Evolutionary conservation across 139 green algal genomes (phyloP).

Genomic region (Picochlorum sp.): DNA sequence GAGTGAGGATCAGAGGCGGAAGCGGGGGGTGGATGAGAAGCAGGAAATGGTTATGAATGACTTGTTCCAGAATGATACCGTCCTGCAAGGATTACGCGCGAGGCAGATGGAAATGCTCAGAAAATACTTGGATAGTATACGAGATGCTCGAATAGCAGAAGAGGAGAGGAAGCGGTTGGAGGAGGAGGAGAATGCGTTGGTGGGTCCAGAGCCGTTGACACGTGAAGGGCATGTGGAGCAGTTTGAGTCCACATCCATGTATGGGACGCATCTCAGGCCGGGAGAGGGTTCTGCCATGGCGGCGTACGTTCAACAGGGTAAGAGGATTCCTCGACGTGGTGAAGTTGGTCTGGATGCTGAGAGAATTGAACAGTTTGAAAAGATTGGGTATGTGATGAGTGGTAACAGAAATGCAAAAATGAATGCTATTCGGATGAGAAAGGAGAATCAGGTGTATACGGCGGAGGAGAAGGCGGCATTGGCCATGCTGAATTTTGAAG

Average conservation of each 20-base stretch:
- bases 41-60: background rate
- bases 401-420: conserved; percentile 88
- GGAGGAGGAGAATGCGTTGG: conserved; percentile 39
- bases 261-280: conserved; percentile 53
- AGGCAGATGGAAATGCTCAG: conserved; percentile 54
- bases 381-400: conserved; percentile 86
- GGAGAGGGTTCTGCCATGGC: conserved; percentile 78
- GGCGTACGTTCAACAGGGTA: conserved; percentile 79
- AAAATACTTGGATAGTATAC: conserved; percentile 11
- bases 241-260: conserved; percentile 29
- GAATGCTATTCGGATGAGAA: conserved; percentile 93
- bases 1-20: background rate
- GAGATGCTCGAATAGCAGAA: conserved; percentile 4
- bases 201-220: conserved; percentile 47
- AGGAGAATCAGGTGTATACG: conserved; percentile 90
- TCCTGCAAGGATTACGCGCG: conserved; percentile 11
- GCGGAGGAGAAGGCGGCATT: conserved; percentile 96
- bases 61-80: conserved; percentile 10
- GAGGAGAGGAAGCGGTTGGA: conserved; percentile 4
- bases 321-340: conserved; percentile 92
- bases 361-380: conserved; percentile 86
- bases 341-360: conserved; percentile 84
- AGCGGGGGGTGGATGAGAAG: background rate
- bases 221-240: background rate
- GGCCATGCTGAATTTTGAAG: conserved; percentile 97